Base-by-base conservation (phyloP, 345 rosid species). In the Rhodamnia rubescens region DNA sequence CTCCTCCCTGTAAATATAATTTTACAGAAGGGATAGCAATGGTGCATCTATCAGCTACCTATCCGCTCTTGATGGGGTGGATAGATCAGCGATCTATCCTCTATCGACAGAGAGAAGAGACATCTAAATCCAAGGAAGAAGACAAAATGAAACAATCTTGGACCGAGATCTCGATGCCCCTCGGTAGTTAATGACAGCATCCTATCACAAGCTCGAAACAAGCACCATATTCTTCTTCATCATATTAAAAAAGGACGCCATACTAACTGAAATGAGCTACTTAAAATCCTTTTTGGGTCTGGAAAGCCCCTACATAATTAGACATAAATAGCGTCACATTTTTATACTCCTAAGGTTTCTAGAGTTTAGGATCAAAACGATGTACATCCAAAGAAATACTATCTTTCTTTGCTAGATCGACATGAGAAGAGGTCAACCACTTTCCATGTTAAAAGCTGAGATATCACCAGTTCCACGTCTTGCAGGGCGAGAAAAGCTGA, bases 251-350 rank as follows among this genome's bases (percentile, higher is more conserved):
- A 20, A 57, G 84, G 64, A 83, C 80, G 59, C 53, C 84, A 88
- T 83, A 47, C 87, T 84, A 88, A 83, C 51, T 82, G 58, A 83
- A 82, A 82, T 59, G 86, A 83, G 82, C 75, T 50, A 14, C 82
- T 61, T 50, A 58, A 58, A 85, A 69, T 85, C 86, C 11, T 84
- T 49, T 22, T n/a, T 27, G 82, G 85, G 78, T 61, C 64, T 83
- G 78, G 47, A 52, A 29, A n/a, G 83, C 82, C 83, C 82, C 87
- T 85, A 89, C 88, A 84, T 86, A 90, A 82, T 87, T 85, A 82
- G 85, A 84, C 88, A 83, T 56, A 74, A 74, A 86, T 83, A 80
- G 51, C 84, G 59, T 59, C 83, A 81, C 78, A 81, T 53, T 87
- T 61, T 86, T 64, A 83, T 84, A 83, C 85, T 85, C 87, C 89